Percentiles rank a stretch among this genome's conserved stretches.
phyloP scores from a whole-genome alignment of 2,329 filamentous ascomycete genomes.

The Pseudopyricularia javanii region DNA sequence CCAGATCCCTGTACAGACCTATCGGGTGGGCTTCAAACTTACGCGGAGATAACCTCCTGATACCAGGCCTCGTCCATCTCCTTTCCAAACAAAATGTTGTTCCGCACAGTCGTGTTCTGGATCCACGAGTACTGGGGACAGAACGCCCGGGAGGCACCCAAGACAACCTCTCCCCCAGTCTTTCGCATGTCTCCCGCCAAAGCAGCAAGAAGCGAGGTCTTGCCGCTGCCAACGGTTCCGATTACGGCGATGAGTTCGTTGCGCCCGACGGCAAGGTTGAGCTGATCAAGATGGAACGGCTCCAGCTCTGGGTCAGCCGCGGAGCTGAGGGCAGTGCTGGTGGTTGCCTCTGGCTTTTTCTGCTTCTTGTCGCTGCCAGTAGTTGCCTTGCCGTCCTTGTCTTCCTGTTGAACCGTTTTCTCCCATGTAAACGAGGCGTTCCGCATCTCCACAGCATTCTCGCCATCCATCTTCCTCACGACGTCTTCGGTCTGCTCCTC shows the following conservation, averaged over 20 bases:
- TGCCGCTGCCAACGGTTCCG: conserved; percentile 78
- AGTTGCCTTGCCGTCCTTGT: conserved; percentile 26
- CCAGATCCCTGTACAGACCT: neutral
- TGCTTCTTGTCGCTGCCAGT: conserved; percentile 23
- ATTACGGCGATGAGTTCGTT: conserved; percentile 79
- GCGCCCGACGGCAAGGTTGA: conserved; percentile 56
- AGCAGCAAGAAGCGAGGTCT: conserved; percentile 78
- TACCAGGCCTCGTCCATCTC: conserved; percentile 69
- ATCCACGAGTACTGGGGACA: conserved; percentile 98
- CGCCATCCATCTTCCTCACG: conserved; percentile 37
- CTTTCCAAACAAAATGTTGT: conserved; percentile 89
- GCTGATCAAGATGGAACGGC: conserved; percentile 59
- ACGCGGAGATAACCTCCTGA: conserved; percentile 66
- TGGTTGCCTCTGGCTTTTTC: conserved; percentile 14
- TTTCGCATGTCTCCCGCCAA: conserved; percentile 90
- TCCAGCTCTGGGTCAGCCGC: conserved; percentile 40
- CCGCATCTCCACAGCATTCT: conserved; percentile 60
- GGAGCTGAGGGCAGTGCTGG: conserved; percentile 32
- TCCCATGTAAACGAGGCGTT: conserved; percentile 85
- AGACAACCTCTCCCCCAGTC: conserved; percentile 58
- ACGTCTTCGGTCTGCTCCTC: conserved; percentile 74
- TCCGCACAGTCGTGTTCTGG: conserved; percentile 73
- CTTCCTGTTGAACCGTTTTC: conserved; percentile 34
- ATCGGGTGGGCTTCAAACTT: conserved; percentile 19
- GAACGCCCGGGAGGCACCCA: conserved; percentile 74